A percentile compares a stretch with the other conserved stretches of the same genome.
Evolutionary conservation across 2,329 filamentous ascomycete genomes (phyloP).

Genomic region (Fusarium liriodendri): DNA sequence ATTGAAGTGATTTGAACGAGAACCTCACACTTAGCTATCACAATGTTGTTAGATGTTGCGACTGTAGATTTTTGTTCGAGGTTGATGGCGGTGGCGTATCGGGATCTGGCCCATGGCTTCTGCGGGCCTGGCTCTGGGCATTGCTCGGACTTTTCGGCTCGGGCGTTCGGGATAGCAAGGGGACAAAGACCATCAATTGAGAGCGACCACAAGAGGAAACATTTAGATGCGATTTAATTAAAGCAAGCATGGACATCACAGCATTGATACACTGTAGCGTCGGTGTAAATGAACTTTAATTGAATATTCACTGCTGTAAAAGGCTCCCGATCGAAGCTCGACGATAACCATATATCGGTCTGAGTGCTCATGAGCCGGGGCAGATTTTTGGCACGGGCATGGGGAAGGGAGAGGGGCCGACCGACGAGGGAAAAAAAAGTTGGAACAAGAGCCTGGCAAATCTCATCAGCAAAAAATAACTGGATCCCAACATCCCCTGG

Average conservation of each 20-base stretch:
- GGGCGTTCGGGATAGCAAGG: slow-evolving; percentile 29
- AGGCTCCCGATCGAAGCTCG: neutral
- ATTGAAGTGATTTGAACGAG: neutral
- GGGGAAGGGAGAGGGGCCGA: neutral
- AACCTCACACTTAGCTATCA: neutral
- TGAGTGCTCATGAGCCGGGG: slow-evolving; percentile 9
- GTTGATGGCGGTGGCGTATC: neutral
- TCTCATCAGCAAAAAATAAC: slow-evolving; percentile 5
- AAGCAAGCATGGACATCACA: accelerated
- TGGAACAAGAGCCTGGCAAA: slow-evolving; percentile 18
- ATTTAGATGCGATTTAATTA: neutral
- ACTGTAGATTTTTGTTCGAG: neutral
- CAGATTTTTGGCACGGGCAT: slow-evolving; percentile 1
- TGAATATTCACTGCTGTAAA: neutral
- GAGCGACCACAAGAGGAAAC: neutral
- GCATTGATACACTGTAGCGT: too few relatives aligned
- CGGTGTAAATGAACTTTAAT: neutral
- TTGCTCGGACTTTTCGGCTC: slow-evolving; percentile 40
- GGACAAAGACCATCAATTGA: neutral
- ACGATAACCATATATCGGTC: neutral
- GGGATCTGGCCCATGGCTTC: neutral
- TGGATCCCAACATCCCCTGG: slow-evolving; percentile 1
- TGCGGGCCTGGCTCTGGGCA: neutral
- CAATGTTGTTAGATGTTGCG: neutral
- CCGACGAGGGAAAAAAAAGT: slow-evolving; percentile 6